Conservation (phyloP, 2,329 filamentous ascomycete species). For the Pseudogymnoascus sp. region DNA sequence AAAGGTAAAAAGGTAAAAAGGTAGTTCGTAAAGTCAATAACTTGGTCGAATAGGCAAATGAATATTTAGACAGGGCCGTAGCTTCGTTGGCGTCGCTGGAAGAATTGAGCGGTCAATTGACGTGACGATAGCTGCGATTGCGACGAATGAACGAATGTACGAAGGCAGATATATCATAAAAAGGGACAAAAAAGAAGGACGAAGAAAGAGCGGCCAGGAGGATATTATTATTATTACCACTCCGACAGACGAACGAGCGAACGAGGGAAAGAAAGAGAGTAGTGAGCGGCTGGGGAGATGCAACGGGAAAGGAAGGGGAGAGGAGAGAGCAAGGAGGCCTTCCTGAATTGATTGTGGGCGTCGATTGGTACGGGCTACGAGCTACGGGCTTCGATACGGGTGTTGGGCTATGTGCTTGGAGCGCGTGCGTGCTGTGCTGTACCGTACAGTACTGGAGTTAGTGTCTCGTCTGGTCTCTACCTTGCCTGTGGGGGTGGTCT, state of each 20-base stretch:
- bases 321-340: background rate
- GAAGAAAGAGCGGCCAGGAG: constrained; percentile 2
- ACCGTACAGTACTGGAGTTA: background rate
- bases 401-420: background rate
- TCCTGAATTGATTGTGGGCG: background rate
- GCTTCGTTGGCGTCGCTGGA: background rate
- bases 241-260: background rate
- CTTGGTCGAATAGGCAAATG: background rate
- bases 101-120: background rate
- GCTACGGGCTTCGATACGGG: background rate
- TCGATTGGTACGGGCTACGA: background rate
- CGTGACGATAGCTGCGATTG: background rate
- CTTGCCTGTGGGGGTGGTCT: background rate
- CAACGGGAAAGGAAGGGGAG: constrained; percentile 1
- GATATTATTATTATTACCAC: constrained; percentile 10
- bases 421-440: background rate
- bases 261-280: background rate
- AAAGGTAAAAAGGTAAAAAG: background rate
- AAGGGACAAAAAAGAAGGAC: constrained; percentile 5
- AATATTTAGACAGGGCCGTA: background rate
- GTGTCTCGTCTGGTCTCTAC: background rate
- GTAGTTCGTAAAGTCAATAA: constrained; percentile 1
- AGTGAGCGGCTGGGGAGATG: constrained; percentile 8
- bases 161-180: constrained; percentile 6
- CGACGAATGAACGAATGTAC: constrained; percentile 1